These are phyloP conservation scores for Aciculoconidium aculeatum DNA, from an alignment of 805 yeast genomes.

Conservation along the genomic window DNA sequence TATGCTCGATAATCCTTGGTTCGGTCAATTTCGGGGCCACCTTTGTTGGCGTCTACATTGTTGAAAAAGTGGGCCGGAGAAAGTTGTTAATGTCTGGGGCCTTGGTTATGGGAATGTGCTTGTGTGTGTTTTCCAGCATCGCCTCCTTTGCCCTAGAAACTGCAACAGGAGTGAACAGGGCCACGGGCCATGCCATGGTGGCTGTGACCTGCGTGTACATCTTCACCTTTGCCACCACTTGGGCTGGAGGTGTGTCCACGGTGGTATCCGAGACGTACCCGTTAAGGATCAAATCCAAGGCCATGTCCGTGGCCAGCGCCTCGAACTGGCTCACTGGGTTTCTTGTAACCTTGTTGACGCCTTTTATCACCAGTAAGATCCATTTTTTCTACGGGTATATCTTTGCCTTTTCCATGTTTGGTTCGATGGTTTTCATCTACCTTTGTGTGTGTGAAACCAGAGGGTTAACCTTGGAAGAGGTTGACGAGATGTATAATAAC, in stretches of 20 bases:
- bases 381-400: slow-evolving; percentile 66
- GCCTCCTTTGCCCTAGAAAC: slow-evolving; percentile 14
- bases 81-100: slow-evolving; percentile 45
- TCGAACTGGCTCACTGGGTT: slow-evolving; percentile 29
- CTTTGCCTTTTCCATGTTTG: slow-evolving; percentile 57
- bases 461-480: slow-evolving; percentile 79
- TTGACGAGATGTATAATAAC: slow-evolving; percentile 66
- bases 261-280: slow-evolving; percentile 25
- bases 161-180: slow-evolving; percentile 15
- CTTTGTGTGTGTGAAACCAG: slow-evolving; percentile 73
- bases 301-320: slow-evolving; percentile 24
- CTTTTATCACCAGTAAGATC: slow-evolving; percentile 54
- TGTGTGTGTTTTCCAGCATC: slow-evolving; percentile 20
- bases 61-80: slow-evolving; percentile 53
- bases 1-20: slow-evolving; percentile 56
- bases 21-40: slow-evolving; percentile 53
- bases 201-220: slow-evolving; percentile 23
- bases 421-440: slow-evolving; percentile 62
- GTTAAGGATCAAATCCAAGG: slow-evolving; percentile 24
- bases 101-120: slow-evolving; percentile 20
- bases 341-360: slow-evolving; percentile 52
- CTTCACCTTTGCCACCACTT: slow-evolving; percentile 24
- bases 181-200: slow-evolving; percentile 24
- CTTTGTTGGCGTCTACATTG: slow-evolving; percentile 44
- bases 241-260: slow-evolving; percentile 26